Base-by-base conservation (phyloP, 495 filamentous ascomycete genomes). In the Xylaria grammica region DNA sequence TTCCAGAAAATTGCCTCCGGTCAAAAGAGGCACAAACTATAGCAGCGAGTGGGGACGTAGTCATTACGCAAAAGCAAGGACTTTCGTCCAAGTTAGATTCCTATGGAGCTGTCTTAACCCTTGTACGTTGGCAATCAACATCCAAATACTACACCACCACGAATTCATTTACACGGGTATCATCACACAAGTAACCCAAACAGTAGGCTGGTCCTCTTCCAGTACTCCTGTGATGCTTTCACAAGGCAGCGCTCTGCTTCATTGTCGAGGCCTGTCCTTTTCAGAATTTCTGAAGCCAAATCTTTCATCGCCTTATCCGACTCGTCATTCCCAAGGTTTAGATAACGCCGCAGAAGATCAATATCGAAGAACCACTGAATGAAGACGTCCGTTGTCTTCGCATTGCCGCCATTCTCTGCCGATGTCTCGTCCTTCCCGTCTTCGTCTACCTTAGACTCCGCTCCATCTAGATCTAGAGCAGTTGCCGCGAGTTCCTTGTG, bases 21-120 rank as follows among this genome's bases (percentile, higher is more conserved):
- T 1, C 73, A 85, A 76, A 88, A 87, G 79, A 83, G 79, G 76
- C 95, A 99, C 84, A 99, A 99, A 81, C 79, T 98, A 72, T 97
- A 72, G 11, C 30, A 52, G n/a, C 20, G 52, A 57, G 20, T 13
- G 24, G 38, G 24, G 1, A 17, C 9, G 30, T 29, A 44, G 20
- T 24, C 40, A 20, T 44, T 27, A 11, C 20, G 54, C 38, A 19
- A 57, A 45, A 2, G 52, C n/a, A n/a, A n/a, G 54, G 26, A 17
- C 20, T 57, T 48, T 57, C 7, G 24, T 11, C 10, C 11, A 9
- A 26, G 34, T 8, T 40, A 17, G 0, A 57, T 42, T 29, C 45
- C 4, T 45, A 6, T 57, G 45, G 36, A 57, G 45, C 45, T 57
- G 30, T n/a, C 6, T 45, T 4, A 9, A 57, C 4, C 29, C 13